Evolutionary conservation across 768 basidiomycete species (phyloP).

Genomic region (Tulasnella sp.): DNA sequence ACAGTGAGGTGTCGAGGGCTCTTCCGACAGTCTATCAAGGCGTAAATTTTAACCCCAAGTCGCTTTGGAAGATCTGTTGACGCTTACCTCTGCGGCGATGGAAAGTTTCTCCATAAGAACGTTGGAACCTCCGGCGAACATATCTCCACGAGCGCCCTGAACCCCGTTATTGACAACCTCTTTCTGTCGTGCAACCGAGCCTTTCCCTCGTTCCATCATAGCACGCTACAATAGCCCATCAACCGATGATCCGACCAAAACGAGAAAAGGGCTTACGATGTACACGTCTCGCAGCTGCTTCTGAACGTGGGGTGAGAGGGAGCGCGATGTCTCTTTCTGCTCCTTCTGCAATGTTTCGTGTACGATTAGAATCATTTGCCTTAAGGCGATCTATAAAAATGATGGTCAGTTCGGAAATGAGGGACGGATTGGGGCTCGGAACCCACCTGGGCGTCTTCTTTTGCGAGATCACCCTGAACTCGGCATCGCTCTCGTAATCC

Average conservation of each 20-base stretch:
- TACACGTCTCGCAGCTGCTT: slow-evolving; percentile 52
- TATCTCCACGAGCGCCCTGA: slow-evolving; percentile 44
- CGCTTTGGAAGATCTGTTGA: neutral
- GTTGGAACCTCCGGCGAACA: slow-evolving; percentile 55
- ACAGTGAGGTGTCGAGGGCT: slow-evolving; percentile 48
- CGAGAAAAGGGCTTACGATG: neutral
- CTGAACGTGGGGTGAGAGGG: slow-evolving; percentile 56
- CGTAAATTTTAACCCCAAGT: neutral
- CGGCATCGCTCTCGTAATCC: slow-evolving; percentile 54
- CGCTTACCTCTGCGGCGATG: slow-evolving; percentile 43
- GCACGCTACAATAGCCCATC: slow-evolving; percentile 40
- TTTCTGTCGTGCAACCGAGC: slow-evolving; percentile 62
- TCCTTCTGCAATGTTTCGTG: slow-evolving; percentile 49
- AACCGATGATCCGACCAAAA: neutral
- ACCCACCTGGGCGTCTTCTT: slow-evolving; percentile 47
- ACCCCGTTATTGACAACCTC: slow-evolving; percentile 50
- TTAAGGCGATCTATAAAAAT: slow-evolving; percentile 36
- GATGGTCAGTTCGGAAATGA: neutral
- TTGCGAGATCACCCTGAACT: slow-evolving; percentile 51
- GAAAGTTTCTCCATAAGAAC: slow-evolving; percentile 49
- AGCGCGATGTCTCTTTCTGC: slow-evolving; percentile 60
- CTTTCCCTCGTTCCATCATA: slow-evolving; percentile 53
- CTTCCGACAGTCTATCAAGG: slow-evolving; percentile 43
- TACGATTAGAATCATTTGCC: slow-evolving; percentile 45
- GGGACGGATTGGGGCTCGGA: neutral